phyloP scores from a whole-genome alignment of 1,284 basidiomycete species.

The Rhodotorula sp. region DNA sequence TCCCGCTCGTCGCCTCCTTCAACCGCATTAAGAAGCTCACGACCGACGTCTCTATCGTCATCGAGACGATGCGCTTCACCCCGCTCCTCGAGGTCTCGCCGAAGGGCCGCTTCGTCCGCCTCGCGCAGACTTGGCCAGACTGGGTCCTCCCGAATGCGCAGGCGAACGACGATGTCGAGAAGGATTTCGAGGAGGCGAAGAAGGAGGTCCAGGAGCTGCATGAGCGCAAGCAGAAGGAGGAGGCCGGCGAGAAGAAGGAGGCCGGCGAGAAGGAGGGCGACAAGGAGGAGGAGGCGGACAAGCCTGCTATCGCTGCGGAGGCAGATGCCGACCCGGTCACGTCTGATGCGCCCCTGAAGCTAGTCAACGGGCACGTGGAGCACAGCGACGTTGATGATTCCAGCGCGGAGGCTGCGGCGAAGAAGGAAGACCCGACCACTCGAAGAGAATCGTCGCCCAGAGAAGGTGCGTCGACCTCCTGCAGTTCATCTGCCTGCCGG shows the following conservation, averaged over 20 bases:
- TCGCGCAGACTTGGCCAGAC: constrained; percentile 36
- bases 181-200: constrained; percentile 27
- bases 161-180: constrained; percentile 26
- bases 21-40: constrained; percentile 75
- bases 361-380: neutral
- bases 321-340: neutral
- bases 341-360: neutral
- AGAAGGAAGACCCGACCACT: no score
- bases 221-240: constrained; percentile 4
- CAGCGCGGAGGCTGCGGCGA: no score
- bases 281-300: neutral
- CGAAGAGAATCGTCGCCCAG: neutral
- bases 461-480: neutral
- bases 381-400: no score
- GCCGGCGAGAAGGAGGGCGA: neutral
- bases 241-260: neutral
- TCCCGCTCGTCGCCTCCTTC: constrained; percentile 76
- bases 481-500: neutral
- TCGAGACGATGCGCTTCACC: constrained; percentile 68
- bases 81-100: constrained; percentile 68
- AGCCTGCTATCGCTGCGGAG: neutral
- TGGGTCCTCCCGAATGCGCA: constrained; percentile 38
- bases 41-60: constrained; percentile 63
- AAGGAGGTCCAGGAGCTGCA: neutral
- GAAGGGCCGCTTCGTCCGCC: constrained; percentile 40